Evolutionary conservation across 441 rosid genomes (phyloP).

Genomic region (Syzygium malaccense): DNA sequence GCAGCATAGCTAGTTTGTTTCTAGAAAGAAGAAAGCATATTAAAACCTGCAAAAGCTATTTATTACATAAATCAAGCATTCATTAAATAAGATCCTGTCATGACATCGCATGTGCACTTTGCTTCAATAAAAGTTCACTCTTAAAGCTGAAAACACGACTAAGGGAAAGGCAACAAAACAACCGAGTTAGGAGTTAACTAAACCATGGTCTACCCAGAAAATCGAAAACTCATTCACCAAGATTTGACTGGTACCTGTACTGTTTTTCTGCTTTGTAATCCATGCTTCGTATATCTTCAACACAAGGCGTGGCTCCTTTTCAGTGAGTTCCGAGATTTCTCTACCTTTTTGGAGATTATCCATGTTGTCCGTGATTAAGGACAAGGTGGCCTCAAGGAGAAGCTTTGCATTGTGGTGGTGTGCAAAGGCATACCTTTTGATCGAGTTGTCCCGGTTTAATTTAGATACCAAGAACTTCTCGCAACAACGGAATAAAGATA

Average conservation of each 20-base stretch:
- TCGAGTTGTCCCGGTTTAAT: slow-evolving; percentile 65
- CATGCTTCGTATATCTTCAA: slow-evolving; percentile 84
- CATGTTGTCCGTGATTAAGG: slow-evolving; percentile 64
- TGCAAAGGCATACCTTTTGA: slow-evolving; percentile 67
- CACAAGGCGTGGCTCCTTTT: slow-evolving; percentile 68
- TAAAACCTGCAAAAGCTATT: neutral
- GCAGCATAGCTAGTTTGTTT: neutral
- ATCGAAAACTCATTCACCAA: neutral
- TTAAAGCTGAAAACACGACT: neutral
- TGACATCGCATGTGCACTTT: neutral
- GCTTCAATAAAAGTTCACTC: neutral
- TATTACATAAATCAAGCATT: neutral
- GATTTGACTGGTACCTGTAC: no score
- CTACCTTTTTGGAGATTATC: slow-evolving; percentile 54
- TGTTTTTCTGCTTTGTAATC: slow-evolving; percentile 64
- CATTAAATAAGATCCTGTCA: neutral
- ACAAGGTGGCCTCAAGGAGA: slow-evolving; percentile 52
- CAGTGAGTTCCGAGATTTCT: slow-evolving; percentile 67
- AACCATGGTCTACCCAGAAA: no score
- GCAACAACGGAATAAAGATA: slow-evolving; percentile 72
- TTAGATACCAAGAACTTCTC: slow-evolving; percentile 69
- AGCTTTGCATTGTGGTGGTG: slow-evolving; percentile 77
- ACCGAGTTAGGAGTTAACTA: neutral
- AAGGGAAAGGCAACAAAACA: neutral
- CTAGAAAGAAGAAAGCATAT: no score